phyloP scores from a whole-genome alignment of 148 eudicot genomes.

The Selenicereus undatus region DNA sequence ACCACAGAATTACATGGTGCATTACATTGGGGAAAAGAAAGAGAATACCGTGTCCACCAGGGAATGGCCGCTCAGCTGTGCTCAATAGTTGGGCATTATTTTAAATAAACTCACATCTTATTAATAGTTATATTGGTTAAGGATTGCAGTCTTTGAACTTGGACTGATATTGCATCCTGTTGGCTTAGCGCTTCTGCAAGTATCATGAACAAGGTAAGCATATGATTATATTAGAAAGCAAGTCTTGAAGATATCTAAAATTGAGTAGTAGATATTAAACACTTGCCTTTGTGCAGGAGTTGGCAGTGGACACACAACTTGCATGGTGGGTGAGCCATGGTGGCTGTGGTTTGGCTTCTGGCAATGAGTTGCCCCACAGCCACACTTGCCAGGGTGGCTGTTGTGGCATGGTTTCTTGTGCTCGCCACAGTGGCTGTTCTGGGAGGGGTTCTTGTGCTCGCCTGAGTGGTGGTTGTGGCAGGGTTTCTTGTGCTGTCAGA shows the following conservation, averaged over 20 bases:
- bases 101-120: slow-evolving; percentile 1
- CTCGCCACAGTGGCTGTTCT: too few relatives aligned
- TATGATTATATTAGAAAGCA: neutral
- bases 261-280: neutral
- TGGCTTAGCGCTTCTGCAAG: slow-evolving; percentile 21
- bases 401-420: too few relatives aligned
- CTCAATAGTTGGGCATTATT: slow-evolving; percentile 12
- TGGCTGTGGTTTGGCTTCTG: neutral
- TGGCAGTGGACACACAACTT: neutral
- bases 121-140: too few relatives aligned
- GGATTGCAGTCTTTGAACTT: neutral
- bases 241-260: neutral
- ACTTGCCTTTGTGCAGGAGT: neutral
- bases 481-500: too few relatives aligned
- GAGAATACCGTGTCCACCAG: neutral
- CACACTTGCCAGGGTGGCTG: too few relatives aligned
- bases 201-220: neutral
- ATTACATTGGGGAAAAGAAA: neutral
- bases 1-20: neutral
- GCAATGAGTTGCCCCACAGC: too few relatives aligned
- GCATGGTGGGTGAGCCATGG: slow-evolving; percentile 2
- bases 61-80: slow-evolving; percentile 6
- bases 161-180: neutral
- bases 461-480: too few relatives aligned
- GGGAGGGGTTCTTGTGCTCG: too few relatives aligned